These are phyloP conservation scores for Sugiyamaella boreocaroliniensis DNA, from an alignment of 805 yeast genomes.

Conservation along the genomic window DNA sequence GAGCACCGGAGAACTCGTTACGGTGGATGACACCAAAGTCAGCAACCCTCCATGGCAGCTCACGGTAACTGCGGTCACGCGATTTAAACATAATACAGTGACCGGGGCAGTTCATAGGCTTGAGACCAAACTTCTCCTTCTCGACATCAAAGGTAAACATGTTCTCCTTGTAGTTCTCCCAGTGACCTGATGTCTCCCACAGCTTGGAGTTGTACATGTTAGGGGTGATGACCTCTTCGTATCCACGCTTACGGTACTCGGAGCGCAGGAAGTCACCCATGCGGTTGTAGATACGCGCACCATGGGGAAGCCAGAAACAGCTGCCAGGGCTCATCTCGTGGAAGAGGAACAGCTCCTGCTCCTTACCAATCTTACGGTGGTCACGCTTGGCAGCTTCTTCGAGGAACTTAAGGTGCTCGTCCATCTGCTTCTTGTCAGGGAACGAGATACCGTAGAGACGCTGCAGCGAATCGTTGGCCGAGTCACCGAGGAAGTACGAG, in stretches of 20 bases:
- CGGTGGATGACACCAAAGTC: slow-evolving; percentile 97
- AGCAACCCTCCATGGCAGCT: slow-evolving; percentile 97
- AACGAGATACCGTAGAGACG: slow-evolving; percentile 96
- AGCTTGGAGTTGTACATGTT: slow-evolving; percentile 96
- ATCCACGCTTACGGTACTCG: slow-evolving; percentile 90
- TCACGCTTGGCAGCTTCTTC: slow-evolving; percentile 91
- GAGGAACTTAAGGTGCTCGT: slow-evolving; percentile 86
- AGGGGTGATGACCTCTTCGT: slow-evolving; percentile 97
- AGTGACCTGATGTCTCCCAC: slow-evolving; percentile 99
- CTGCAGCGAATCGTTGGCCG: slow-evolving; percentile 89
- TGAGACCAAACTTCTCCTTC: slow-evolving; percentile 88
- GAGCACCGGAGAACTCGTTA: slow-evolving; percentile 93
- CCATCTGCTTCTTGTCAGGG: slow-evolving; percentile 97
- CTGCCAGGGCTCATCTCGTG: slow-evolving; percentile 97
- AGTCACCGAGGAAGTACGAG: slow-evolving; percentile 91
- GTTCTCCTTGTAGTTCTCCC: slow-evolving; percentile 96
- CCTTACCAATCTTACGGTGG: slow-evolving; percentile 93
- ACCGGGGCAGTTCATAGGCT: slow-evolving; percentile 90
- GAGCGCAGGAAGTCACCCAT: slow-evolving; percentile 69
- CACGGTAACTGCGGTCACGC: slow-evolving; percentile 92
- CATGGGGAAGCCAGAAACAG: slow-evolving; percentile 98
- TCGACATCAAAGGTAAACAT: slow-evolving; percentile 97
- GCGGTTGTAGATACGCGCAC: slow-evolving; percentile 92
- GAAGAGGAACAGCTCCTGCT: slow-evolving; percentile 92
- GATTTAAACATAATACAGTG: slow-evolving; percentile 90